Conservation (phyloP, 768 basidiomycete species). For the Kwoniella pini region DNA sequence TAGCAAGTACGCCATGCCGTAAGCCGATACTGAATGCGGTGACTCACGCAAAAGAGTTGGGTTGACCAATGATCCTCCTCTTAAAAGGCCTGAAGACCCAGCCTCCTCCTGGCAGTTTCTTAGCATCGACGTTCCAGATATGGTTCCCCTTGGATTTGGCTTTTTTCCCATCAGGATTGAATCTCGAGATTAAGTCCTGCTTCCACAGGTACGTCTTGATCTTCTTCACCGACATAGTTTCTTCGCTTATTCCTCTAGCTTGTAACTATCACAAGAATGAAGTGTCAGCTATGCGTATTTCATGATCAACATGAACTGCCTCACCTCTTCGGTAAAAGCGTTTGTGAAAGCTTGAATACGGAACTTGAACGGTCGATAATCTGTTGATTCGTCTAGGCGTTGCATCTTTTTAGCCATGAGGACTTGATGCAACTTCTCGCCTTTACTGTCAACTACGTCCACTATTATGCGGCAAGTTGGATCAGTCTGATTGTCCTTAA, state of each 20-base stretch:
- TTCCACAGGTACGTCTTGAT: constrained; percentile 93
- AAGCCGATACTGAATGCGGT: background rate
- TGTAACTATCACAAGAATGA: constrained; percentile 62
- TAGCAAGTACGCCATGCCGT: background rate
- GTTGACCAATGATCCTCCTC: constrained; percentile 79
- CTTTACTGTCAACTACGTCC: constrained; percentile 88
- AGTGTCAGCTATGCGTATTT: too few species aligned
- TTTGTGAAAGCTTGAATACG: constrained; percentile 97
- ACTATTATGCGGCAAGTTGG: constrained; percentile 59
- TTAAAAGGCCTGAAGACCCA: constrained; percentile 90
- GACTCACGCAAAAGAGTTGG: constrained; percentile 68
- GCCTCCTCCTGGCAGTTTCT: constrained; percentile 63
- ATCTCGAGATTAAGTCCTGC: constrained; percentile 84
- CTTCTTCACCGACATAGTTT: constrained; percentile 96
- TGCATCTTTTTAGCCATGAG: constrained; percentile 99
- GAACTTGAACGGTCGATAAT: constrained; percentile 99
- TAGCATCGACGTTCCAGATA: constrained; percentile 98
- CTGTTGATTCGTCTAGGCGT: constrained; percentile 88
- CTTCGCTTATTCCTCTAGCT: constrained; percentile 81
- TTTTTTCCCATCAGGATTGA: constrained; percentile 99
- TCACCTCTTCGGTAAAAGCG: constrained; percentile 87
- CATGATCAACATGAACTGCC: too few species aligned
- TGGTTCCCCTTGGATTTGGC: constrained; percentile 99
- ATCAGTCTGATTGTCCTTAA: background rate
- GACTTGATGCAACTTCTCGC: constrained; percentile 95